Percentiles rank a stretch among this genome's conserved stretches.
Evolutionary conservation across 768 basidiomycete species (phyloP).

Genomic region (Hypholoma sublateritium): DNA sequence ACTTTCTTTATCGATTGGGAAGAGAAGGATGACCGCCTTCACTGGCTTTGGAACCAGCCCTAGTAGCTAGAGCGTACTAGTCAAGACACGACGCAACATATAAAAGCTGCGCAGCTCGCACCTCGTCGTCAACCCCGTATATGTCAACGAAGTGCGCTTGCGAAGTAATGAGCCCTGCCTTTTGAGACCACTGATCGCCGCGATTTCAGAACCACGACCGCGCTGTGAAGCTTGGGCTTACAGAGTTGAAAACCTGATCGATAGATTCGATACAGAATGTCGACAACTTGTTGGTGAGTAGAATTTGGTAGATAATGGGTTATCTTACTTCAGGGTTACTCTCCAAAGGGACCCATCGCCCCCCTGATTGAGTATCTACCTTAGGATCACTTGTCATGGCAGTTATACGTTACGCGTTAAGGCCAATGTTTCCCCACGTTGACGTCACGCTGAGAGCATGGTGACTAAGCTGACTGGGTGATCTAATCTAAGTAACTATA

Average conservation of each 20-base stretch:
- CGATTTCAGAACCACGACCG: not conserved
- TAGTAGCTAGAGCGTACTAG: slow-evolving; percentile 51
- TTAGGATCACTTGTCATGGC: not conserved
- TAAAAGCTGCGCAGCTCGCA: slow-evolving; percentile 21
- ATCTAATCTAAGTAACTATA: too few species aligned
- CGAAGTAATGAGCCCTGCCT: slow-evolving; percentile 57
- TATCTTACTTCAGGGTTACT: slow-evolving; percentile 54
- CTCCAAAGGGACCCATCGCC: slow-evolving; percentile 79
- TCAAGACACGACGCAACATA: not conserved
- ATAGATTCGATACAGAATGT: not conserved
- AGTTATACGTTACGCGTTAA: not conserved
- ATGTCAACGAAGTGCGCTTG: slow-evolving; percentile 64
- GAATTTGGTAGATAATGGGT: not conserved
- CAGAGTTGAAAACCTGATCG: slow-evolving; percentile 47
- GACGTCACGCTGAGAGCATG: not conserved
- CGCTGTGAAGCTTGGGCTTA: slow-evolving; percentile 21
- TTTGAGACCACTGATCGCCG: slow-evolving; percentile 59
- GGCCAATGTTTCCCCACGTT: not conserved
- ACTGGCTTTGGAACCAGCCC: slow-evolving; percentile 69
- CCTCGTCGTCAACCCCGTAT: slow-evolving; percentile 71
- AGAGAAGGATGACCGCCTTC: slow-evolving; percentile 83
- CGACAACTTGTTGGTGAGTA: not conserved
- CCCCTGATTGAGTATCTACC: slow-evolving; percentile 20
- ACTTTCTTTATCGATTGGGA: slow-evolving; percentile 62
- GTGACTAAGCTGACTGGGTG: too few species aligned